Percentiles rank a stretch among this genome's conserved stretches.
Conservation (phyloP, 2,329 filamentous ascomycete genomes). For the Orbilia brochopaga region DNA sequence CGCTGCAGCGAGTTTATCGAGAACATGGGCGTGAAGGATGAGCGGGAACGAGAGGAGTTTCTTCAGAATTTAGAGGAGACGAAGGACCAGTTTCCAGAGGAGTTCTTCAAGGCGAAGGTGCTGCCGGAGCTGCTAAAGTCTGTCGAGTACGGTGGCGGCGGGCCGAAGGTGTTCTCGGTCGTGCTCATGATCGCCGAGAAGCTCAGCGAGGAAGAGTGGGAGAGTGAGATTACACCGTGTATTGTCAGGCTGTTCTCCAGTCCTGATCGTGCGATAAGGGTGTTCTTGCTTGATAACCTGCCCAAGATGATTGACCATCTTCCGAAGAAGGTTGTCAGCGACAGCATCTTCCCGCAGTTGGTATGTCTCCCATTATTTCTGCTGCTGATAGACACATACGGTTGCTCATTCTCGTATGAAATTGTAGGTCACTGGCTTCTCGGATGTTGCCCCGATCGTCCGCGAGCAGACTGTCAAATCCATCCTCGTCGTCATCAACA, state of each 20-base stretch:
- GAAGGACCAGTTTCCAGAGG: slow-evolving; percentile 92
- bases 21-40: slow-evolving; percentile 84
- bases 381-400: too few relatives aligned
- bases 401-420: neutral
- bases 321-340: slow-evolving; percentile 85
- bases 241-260: slow-evolving; percentile 86
- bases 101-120: slow-evolving; percentile 97
- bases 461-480: slow-evolving; percentile 96
- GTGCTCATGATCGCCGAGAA: slow-evolving; percentile 91
- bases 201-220: slow-evolving; percentile 87
- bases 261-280: slow-evolving; percentile 87
- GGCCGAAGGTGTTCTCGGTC: slow-evolving; percentile 84
- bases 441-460: slow-evolving; percentile 86
- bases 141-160: slow-evolving; percentile 96
- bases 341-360: slow-evolving; percentile 95
- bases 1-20: slow-evolving; percentile 92
- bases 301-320: slow-evolving; percentile 90
- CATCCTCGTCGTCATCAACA: slow-evolving; percentile 82
- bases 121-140: slow-evolving; percentile 95
- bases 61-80: slow-evolving; percentile 82
- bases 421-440: slow-evolving; percentile 80
- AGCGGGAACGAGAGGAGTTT: slow-evolving; percentile 82
- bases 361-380: slow-evolving; percentile 60
- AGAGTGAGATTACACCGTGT: slow-evolving; percentile 80
- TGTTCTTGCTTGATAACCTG: slow-evolving; percentile 86